Evolutionary conservation across 1,284 basidiomycete genomes (phyloP), one percentile per base, ranked within the genome.

Genomic region (Boletellus dicymbophilus): DNA sequence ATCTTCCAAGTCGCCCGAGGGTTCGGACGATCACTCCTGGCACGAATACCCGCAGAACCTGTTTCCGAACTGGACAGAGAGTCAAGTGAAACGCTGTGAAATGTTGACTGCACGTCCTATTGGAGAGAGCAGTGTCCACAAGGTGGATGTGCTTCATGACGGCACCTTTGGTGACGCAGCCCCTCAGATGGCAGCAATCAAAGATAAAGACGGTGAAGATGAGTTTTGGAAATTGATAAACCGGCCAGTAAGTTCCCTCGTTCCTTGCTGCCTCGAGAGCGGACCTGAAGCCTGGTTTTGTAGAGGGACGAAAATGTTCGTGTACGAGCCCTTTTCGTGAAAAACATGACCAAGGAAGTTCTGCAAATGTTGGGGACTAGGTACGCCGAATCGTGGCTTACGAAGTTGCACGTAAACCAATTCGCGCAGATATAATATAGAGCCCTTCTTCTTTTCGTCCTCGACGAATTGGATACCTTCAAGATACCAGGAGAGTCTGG

Each of bases 401-500:
- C 6, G 28, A 11, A 26, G 9, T 43, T 31, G 8, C 1, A 6
- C 34, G 21, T 37, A 20, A 30, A 11, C 26, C 31, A 36, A 28
- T 3, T 39, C 28, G 38, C 15, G 11, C 30, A 67, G 68, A 47
- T 64, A 65, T 30, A 21, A 33, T 3, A 37, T 82, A 46, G 80
- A 82, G 51, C 80, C 81, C 0, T 82, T 82, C 60, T 82, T 77
- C 57, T 82, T 80, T 60, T 77, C 80, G 1, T 81, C 79, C 3
- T 78, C 79, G 2, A 57, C 79, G 4, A 78, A 79, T 33, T 79
- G 77, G 74, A 82, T 81, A 55, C 81, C 80, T 9, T 71, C 79
- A 4, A 70, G 77, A 49, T 81, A 79, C 56, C 79, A 78, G 54
- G 76, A 78, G 45, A 71, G 70, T 48, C 51, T 73, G 1, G 45